Conservation (phyloP, 371 early-diverging fungal genomes). For the Blakeslea trispora region DNA sequence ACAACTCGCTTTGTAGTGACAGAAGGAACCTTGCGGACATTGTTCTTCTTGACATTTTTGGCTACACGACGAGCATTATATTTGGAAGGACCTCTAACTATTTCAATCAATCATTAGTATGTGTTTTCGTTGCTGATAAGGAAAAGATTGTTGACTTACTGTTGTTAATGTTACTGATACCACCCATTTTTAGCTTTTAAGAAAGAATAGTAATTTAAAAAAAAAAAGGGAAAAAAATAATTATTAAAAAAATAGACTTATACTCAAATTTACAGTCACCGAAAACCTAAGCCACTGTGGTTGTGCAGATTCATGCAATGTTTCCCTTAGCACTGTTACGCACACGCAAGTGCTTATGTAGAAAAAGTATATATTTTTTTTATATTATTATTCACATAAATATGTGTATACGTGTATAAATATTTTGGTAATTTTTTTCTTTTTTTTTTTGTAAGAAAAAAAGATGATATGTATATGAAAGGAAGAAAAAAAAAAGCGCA, state of each 20-base stretch:
- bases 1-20: conserved; percentile 30
- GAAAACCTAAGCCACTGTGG: neutral
- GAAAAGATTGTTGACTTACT: conserved; percentile 7
- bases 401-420: conserved; percentile 7
- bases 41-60: conserved; percentile 22
- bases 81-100: conserved; percentile 29
- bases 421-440: too few species aligned
- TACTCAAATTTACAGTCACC: conserved; percentile 14
- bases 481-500: neutral
- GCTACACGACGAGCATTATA: conserved; percentile 16
- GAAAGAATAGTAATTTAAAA: conserved; percentile 13
- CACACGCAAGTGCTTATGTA: too few species aligned
- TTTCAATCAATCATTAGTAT: neutral
- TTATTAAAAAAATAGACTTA: neutral
- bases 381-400: too few species aligned
- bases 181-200: conserved; percentile 24
- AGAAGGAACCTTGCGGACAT: conserved; percentile 14
- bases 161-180: conserved; percentile 30
- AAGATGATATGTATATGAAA: neutral
- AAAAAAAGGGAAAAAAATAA: conserved; percentile 3
- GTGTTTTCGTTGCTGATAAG: neutral
- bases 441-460: too few species aligned
- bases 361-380: too few species aligned
- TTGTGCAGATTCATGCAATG: too few species aligned
- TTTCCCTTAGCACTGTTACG: too few species aligned